Evolutionary conservation across 768 basidiomycete species (phyloP).

Genomic region (Lactifluus hygrophoroides): DNA sequence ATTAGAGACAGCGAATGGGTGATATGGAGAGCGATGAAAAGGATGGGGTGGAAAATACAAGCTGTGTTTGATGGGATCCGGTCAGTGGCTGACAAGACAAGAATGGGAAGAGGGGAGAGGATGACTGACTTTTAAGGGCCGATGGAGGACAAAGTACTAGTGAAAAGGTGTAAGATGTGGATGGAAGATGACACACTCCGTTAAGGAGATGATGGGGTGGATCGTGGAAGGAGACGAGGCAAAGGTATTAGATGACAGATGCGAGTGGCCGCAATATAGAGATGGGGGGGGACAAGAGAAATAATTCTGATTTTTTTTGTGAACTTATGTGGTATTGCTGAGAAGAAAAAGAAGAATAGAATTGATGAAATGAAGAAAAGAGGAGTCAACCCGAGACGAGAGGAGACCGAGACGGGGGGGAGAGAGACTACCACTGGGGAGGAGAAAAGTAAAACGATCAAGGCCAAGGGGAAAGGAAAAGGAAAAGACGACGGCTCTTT

Average conservation of each 20-base stretch:
- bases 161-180: constrained; percentile 19
- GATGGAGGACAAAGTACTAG: constrained; percentile 9
- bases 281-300: constrained; percentile 1
- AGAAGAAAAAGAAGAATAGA: constrained; percentile 13
- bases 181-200: constrained; percentile 11
- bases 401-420: too few species aligned
- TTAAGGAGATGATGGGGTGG: constrained; percentile 11
- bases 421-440: too few species aligned
- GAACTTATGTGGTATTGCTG: constrained; percentile 10
- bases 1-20: constrained; percentile 20
- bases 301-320: not conserved
- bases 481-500: too few species aligned
- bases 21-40: constrained; percentile 19
- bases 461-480: constrained; percentile 27
- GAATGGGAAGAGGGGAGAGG: not conserved
- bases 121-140: constrained; percentile 6
- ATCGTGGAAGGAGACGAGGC: constrained; percentile 12
- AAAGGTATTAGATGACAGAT: constrained; percentile 18
- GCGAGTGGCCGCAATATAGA: constrained; percentile 14
- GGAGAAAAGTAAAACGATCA: constrained; percentile 13
- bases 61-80: constrained; percentile 20
- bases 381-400: constrained; percentile 12
- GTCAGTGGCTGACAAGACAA: constrained; percentile 16
- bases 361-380: constrained; percentile 22
- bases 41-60: constrained; percentile 28